Evolutionary conservation across 2,329 filamentous ascomycete species (phyloP), one percentile per base, ranked within the genome.

Genomic region (Stachybotrys echinatus): DNA sequence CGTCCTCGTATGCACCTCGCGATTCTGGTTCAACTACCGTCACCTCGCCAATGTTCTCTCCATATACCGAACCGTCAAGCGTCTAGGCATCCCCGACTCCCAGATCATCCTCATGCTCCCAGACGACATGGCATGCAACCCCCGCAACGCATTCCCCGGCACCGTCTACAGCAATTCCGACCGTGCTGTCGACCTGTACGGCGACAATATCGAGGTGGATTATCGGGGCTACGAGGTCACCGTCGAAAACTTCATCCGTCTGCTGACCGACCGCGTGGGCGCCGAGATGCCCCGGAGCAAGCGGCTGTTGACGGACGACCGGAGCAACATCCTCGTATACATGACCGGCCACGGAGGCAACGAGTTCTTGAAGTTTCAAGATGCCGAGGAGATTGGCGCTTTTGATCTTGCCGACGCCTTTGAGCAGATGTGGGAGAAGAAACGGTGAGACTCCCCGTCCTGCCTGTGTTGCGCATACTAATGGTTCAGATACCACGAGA

Each of bases 71-170:
- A 99, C 94, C 50, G 94, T 99, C 55, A 99, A 99, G 75, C 89
- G 94, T 12, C 84, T 99, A 37, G 94, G 94, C 45, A 99, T 99
- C 52, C 94, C 94, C 34, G 94, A 99, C 71, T 96, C 90, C 47
- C 94, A 99, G 68, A 99, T 99, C 72, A 97, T 99, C 67, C 87
- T 99, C 58, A 97, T 99, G 92, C 83, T 99, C n/a, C 94, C 94
- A 20, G 94, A 99, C 69, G 94, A 99, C 74, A 97, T 99, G 90
- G 94, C 94, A 38, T 99, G 94, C 78, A 99, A 99, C 72, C 94
- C 94, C 27, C 90, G 94, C 62, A 99, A 99, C 68, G 91, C 92
- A 46, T 99, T 99, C 68, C 92, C 94, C 0, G 94, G 94, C 48
- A 96, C 92, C 48, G 94, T 99, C 23, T 99, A 97, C 79, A 96